phyloP scores from a whole-genome alignment of 2,329 filamentous ascomycete genomes.

The Sodiomyces alkalinus region DNA sequence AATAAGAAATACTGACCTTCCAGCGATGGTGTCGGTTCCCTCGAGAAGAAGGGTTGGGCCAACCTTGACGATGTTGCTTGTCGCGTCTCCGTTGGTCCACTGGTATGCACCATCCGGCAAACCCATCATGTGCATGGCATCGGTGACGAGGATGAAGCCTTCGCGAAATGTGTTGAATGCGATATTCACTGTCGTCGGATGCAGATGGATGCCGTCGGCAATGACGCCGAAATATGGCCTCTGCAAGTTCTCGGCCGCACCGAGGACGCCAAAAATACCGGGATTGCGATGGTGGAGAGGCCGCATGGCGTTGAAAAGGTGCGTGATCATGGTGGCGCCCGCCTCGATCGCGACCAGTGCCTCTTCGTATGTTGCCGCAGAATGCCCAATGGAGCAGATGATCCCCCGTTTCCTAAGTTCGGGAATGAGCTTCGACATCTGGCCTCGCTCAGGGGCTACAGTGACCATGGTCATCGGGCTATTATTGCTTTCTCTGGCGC shows the following conservation, averaged over 20 bases:
- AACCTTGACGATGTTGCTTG: constrained; percentile 49
- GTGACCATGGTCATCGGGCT: constrained; percentile 63
- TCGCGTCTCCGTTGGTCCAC: constrained; percentile 61
- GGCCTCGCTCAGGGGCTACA: constrained; percentile 65
- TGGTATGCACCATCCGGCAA: constrained; percentile 71
- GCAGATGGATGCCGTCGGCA: constrained; percentile 78
- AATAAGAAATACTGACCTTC: constrained; percentile 35
- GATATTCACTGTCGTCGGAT: constrained; percentile 78
- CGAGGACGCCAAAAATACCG: constrained; percentile 75
- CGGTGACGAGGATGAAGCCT: constrained; percentile 79
- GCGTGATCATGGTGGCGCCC: constrained; percentile 80
- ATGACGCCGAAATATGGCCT: constrained; percentile 81
- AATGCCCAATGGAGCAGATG: constrained; percentile 70
- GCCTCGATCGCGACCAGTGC: constrained; percentile 55
- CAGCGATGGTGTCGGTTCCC: constrained; percentile 65
- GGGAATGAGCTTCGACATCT: constrained; percentile 54
- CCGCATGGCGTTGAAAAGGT: constrained; percentile 88
- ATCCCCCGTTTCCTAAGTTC: constrained; percentile 51
- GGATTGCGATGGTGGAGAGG: constrained; percentile 85
- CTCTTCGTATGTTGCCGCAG: constrained; percentile 74
- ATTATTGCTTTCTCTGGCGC: constrained; percentile 9
- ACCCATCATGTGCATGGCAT: constrained; percentile 80
- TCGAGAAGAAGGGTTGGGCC: constrained; percentile 61
- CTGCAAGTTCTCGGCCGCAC: constrained; percentile 40
- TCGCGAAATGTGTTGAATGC: constrained; percentile 75